Evolutionary conservation across 768 basidiomycete genomes (phyloP).

Genomic region (Boletellus ananiceps): DNA sequence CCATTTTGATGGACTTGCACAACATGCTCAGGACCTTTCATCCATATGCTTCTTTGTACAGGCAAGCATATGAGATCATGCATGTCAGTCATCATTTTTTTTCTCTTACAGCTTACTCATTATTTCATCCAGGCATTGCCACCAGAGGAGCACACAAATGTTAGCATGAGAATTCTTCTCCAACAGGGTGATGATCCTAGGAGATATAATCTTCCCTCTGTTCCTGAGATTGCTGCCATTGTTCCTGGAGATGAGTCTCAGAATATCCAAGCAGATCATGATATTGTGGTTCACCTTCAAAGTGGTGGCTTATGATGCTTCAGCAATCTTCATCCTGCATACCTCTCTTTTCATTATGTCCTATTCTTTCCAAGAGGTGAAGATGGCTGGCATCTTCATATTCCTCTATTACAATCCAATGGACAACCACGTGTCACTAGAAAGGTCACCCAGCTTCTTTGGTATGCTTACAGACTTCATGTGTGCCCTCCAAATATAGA

Average conservation of each 20-base stretch:
- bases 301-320: conserved; percentile 29
- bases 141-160: conserved; percentile 11
- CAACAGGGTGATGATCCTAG: conserved; percentile 25
- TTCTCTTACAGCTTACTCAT: too few relatives aligned
- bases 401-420: too few relatives aligned
- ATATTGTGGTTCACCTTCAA: conserved; percentile 33
- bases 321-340: conserved; percentile 33
- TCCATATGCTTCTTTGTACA: conserved; percentile 29
- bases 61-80: conserved; percentile 32
- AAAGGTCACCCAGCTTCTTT: too few relatives aligned
- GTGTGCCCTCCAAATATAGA: too few relatives aligned
- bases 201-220: conserved; percentile 42
- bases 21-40: conserved; percentile 16
- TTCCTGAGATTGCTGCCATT: conserved; percentile 41
- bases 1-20: conserved; percentile 25
- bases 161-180: conserved; percentile 8
- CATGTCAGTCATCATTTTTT: not conserved
- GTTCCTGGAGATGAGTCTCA: conserved; percentile 32
- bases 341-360: too few relatives aligned
- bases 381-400: too few relatives aligned
- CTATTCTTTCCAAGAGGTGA: too few relatives aligned
- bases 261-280: conserved; percentile 11
- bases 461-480: too few relatives aligned
- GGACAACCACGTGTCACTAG: too few relatives aligned
- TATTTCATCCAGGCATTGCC: conserved; percentile 6